Evolutionary conservation across 495 filamentous ascomycete genomes (phyloP).

Genomic region (Podospora didyma): DNA sequence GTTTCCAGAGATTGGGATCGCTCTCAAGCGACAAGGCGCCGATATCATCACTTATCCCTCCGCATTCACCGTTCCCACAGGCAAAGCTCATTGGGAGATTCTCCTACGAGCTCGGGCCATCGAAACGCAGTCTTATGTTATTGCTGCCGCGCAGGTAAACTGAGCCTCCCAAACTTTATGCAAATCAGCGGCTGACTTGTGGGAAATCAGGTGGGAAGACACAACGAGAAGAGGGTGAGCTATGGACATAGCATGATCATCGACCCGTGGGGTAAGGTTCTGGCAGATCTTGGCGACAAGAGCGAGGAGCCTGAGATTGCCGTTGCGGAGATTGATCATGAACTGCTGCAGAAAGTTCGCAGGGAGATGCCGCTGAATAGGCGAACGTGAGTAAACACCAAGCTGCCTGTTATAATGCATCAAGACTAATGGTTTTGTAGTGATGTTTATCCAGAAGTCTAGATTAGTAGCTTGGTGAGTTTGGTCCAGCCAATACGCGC

Average conservation of each 20-base stretch:
- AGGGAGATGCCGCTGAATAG: constrained; percentile 62
- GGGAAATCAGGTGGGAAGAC: constrained; percentile 26
- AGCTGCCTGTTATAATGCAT: background rate
- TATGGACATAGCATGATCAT: constrained; percentile 90
- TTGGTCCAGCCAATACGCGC: too few species aligned
- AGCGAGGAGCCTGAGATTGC: constrained; percentile 40
- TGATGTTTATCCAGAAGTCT: constrained; percentile 29
- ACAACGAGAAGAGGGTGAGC: constrained; percentile 75
- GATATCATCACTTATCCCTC: constrained; percentile 84
- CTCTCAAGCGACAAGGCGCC: constrained; percentile 46
- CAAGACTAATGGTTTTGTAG: background rate
- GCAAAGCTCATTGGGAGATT: constrained; percentile 78
- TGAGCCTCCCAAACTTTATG: too few species aligned
- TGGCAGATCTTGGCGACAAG: constrained; percentile 57
- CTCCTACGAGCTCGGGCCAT: constrained; percentile 80
- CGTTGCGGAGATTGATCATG: constrained; percentile 45
- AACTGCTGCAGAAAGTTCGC: constrained; percentile 44
- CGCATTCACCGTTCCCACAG: constrained; percentile 87
- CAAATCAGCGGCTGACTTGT: too few species aligned
- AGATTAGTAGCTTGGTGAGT: too few species aligned
- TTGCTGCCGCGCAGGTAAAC: constrained; percentile 73
- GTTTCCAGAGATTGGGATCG: constrained; percentile 75
- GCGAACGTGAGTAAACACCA: constrained; percentile 36
- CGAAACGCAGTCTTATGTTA: constrained; percentile 81
- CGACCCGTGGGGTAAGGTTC: constrained; percentile 79